Evolutionary conservation across 2,329 filamentous ascomycete genomes (phyloP), one percentile per base, ranked within the genome.

Genomic region (Alternaria panax): DNA sequence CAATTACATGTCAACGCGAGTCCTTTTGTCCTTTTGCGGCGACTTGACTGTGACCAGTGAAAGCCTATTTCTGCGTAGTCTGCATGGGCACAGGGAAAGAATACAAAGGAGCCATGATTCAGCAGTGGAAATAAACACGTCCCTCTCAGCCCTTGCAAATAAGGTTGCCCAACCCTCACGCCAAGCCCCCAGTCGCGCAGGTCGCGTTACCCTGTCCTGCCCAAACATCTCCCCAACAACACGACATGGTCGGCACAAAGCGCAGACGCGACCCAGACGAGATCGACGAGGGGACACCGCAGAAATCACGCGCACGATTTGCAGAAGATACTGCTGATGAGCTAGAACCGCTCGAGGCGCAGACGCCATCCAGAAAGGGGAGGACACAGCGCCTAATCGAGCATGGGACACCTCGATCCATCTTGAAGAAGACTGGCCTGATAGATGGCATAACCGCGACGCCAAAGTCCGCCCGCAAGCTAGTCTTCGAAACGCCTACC

Each of bases 401-500:
- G 40, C 62, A 68, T 57, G 73, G 67, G 11, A 77, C 74, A 7
- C 75, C 74, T 5, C 64, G 68, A 38, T 77, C 75, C 20, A 78
- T 76, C 34, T 51, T 77, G 53, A 77, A 76, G 56, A 76, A 72
- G 64, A 55, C 66, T 7, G 66, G 70, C 6, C 43, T 65, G 9
- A 18, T 59, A 8, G 68, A 71, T 51, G 68, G 58, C 8, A 46
- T 64, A 41, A 68, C 69, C 46, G 68, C 68, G 3, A 83, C 81
- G 1, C 82, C 81, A 8, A 79, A 71, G 58, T 82, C 81, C 3
- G 73, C 77, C 38, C 73, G 81, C 16, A 83, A 80, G 52, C 78
- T 84, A 5, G 67, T 83, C 5, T 84, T 84, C 65, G 76, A 78
- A 40, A 83, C 81, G 8, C 79, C 81, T 0, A 70, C 76, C 20